phyloP scores from a whole-genome alignment of 306 rosid species.

The Dalbergia cochinchinensis region DNA sequence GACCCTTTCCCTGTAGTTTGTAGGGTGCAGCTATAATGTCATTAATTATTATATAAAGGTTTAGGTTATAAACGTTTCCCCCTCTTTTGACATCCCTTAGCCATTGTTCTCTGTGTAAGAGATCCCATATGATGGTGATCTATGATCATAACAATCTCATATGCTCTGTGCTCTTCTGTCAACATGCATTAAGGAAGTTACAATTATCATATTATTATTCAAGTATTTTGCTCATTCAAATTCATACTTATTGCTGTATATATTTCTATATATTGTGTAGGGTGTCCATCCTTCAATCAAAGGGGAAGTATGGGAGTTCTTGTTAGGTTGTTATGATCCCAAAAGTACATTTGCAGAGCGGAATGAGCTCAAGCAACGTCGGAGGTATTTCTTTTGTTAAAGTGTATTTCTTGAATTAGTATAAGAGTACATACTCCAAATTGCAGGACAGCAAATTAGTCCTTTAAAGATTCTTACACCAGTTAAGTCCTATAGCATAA shows the following conservation, averaged over 20 bases:
- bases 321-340: slow-evolving; percentile 93
- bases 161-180: slow-evolving; percentile 33
- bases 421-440: background rate
- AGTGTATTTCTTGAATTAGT: slow-evolving; percentile 13
- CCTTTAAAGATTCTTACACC: too few species aligned
- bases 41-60: background rate
- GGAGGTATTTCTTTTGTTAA: slow-evolving; percentile 65
- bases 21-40: background rate
- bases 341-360: slow-evolving; percentile 84
- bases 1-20: slow-evolving; percentile 25
- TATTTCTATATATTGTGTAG: slow-evolving; percentile 56
- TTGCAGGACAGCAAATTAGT: background rate
- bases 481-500: too few species aligned
- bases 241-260: slow-evolving; percentile 19
- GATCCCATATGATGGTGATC: slow-evolving; percentile 35
- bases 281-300: slow-evolving; percentile 97
- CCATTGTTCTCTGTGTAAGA: slow-evolving; percentile 21
- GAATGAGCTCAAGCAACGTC: slow-evolving; percentile 66
- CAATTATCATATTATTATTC: slow-evolving; percentile 13
- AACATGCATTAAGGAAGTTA: background rate
- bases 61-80: background rate
- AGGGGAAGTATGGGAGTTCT: slow-evolving; percentile 94
- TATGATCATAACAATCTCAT: slow-evolving; percentile 12
- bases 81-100: background rate
- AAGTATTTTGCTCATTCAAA: slow-evolving; percentile 33